phyloP scores from a whole-genome alignment of 2,329 filamentous ascomycete genomes.

The Sporothrix variecibatus region DNA sequence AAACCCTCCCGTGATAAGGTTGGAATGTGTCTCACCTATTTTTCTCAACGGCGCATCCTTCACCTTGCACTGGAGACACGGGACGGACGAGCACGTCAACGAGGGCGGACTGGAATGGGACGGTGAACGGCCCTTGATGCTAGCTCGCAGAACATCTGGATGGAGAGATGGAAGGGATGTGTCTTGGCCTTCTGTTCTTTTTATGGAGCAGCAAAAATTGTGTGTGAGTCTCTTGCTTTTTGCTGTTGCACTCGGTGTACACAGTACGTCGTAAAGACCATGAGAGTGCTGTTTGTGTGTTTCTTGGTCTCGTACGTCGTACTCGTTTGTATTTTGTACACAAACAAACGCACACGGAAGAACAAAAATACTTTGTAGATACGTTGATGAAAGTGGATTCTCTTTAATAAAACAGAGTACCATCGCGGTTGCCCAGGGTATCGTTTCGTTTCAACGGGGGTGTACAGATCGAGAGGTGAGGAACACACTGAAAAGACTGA shows the following conservation, averaged over 20 bases:
- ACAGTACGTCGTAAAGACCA: too few relatives aligned
- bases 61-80: slow-evolving; percentile 10
- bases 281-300: background rate
- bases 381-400: slow-evolving; percentile 17
- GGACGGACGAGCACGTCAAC: slow-evolving; percentile 19
- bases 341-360: background rate
- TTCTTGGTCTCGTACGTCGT: background rate
- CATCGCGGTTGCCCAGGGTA: slow-evolving; percentile 4
- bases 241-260: slow-evolving; percentile 13
- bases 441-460: slow-evolving; percentile 24
- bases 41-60: background rate
- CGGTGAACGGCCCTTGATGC: slow-evolving; percentile 5
- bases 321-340: background rate
- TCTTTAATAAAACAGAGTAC: slow-evolving; percentile 25
- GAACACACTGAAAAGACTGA: background rate
- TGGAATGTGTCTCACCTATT: background rate
- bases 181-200: background rate
- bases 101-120: slow-evolving; percentile 4
- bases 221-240: background rate
- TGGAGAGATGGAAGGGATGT: background rate
- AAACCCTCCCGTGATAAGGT: background rate
- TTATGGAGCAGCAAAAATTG: background rate
- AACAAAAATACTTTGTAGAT: background rate
- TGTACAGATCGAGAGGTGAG: background rate
- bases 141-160: background rate